Percentiles rank a stretch among this genome's conserved stretches.
Evolutionary conservation across 2,329 filamentous ascomycete species (phyloP).

Genomic region (Cladosporium sphaerospermum): DNA sequence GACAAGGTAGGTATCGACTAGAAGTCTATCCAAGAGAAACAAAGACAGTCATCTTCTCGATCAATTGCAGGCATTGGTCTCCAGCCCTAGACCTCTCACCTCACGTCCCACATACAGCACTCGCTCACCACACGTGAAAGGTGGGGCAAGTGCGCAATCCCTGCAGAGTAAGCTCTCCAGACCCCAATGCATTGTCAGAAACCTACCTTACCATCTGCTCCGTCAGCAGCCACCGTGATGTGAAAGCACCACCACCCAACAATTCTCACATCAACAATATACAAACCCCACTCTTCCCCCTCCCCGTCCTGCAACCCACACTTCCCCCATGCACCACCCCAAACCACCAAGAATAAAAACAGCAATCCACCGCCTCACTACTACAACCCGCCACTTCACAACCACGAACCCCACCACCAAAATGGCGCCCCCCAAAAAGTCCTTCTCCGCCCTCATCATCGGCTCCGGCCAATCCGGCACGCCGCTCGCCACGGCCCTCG

Average conservation of each 20-base stretch:
- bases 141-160: background rate
- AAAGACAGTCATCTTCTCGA: background rate
- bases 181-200: background rate
- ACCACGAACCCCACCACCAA: background rate
- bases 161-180: background rate
- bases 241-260: no score
- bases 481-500: conserved; percentile 45
- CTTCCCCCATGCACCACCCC: background rate
- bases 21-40: background rate
- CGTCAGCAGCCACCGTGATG: background rate
- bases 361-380: background rate
- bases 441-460: conserved; percentile 42
- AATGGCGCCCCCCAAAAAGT: conserved; percentile 11
- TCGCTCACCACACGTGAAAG: background rate
- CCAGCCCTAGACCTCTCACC: background rate
- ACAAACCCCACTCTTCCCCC: background rate
- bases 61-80: background rate
- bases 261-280: background rate
- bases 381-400: background rate
- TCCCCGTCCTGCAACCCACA: background rate
- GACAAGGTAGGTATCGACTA: conserved; percentile 32
- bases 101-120: background rate
- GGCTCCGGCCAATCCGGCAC: conserved; percentile 50
- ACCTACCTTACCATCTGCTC: background rate
- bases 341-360: background rate